These are phyloP conservation scores for Antitrichia curtipendula DNA, from an alignment of 225 moss, liverwort and hornwort genomes.

Conservation along the genomic window DNA sequence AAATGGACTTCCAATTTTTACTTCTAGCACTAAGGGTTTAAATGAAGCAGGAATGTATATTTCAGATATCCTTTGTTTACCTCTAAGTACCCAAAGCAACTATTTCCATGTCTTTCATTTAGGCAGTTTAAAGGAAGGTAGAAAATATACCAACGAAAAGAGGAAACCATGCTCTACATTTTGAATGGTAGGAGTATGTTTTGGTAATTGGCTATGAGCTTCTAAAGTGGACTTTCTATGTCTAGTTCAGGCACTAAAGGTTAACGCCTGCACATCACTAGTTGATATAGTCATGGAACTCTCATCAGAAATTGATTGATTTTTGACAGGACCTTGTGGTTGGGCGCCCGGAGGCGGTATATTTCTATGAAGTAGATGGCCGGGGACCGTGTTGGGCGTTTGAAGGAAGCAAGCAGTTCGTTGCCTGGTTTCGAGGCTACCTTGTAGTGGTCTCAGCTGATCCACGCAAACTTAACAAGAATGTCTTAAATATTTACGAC, in stretches of 20 bases:
- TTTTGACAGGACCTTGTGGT: slow-evolving; percentile 81
- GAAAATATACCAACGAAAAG: background rate
- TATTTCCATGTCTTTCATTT: background rate
- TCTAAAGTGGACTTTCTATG: background rate
- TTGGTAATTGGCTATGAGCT: background rate
- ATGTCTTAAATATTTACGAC: slow-evolving; percentile 81
- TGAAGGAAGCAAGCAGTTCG: slow-evolving; percentile 75
- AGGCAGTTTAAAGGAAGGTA: background rate
- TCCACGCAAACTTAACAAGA: slow-evolving; percentile 53
- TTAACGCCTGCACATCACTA: background rate
- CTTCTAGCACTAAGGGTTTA: background rate
- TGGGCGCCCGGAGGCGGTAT: slow-evolving; percentile 81
- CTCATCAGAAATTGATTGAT: background rate
- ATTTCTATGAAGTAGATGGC: slow-evolving; percentile 91
- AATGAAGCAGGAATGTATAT: background rate
- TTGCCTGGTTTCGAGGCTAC: slow-evolving; percentile 97
- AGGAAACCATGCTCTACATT: background rate
- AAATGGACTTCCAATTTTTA: background rate
- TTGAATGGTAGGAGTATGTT: background rate
- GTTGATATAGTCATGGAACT: background rate
- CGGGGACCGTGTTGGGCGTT: slow-evolving; percentile 97
- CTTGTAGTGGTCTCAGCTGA: slow-evolving; percentile 66
- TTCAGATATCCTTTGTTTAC: background rate
- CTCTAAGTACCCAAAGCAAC: background rate
- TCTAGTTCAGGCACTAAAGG: background rate